A percentile compares a stretch with the other conserved stretches of the same genome.
Evolutionary conservation across 108 stramenopile species (phyloP).

Genomic region (Discostella stelligeroides): DNA sequence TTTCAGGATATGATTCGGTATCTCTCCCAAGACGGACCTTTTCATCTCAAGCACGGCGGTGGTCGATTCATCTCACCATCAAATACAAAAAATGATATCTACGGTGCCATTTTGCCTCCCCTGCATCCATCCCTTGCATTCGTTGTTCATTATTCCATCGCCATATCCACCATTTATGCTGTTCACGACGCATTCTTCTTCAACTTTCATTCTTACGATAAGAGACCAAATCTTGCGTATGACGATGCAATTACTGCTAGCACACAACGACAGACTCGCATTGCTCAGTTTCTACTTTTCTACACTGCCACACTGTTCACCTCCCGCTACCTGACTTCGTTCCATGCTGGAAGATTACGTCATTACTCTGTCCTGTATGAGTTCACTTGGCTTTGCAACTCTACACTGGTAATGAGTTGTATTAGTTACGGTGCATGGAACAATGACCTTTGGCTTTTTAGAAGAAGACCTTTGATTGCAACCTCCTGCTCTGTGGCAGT

Average conservation of each 20-base stretch:
- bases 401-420: slow-evolving; percentile 57
- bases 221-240: not conserved
- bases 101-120: too few relatives aligned
- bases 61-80: not conserved
- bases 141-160: slow-evolving; percentile 59
- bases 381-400: slow-evolving; percentile 76
- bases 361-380: slow-evolving; percentile 61
- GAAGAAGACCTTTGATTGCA: slow-evolving; percentile 60
- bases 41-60: slow-evolving; percentile 55
- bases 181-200: slow-evolving; percentile 57
- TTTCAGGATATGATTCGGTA: slow-evolving; percentile 27
- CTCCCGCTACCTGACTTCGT: slow-evolving; percentile 49
- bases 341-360: slow-evolving; percentile 24
- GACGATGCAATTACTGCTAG: not conserved
- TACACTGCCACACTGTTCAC: slow-evolving; percentile 52
- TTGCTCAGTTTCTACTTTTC: slow-evolving; percentile 29
- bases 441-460: slow-evolving; percentile 23
- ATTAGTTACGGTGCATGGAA: slow-evolving; percentile 45
- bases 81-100: not conserved
- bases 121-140: slow-evolving; percentile 61
- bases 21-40: slow-evolving; percentile 55
- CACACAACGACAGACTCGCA: slow-evolving; percentile 10
- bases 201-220: too few relatives aligned
- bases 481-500: slow-evolving; percentile 68
- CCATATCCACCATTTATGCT: slow-evolving; percentile 33